phyloP scores from a whole-genome alignment of 1,284 basidiomycete species.

The Gymnopus androsaceus region DNA sequence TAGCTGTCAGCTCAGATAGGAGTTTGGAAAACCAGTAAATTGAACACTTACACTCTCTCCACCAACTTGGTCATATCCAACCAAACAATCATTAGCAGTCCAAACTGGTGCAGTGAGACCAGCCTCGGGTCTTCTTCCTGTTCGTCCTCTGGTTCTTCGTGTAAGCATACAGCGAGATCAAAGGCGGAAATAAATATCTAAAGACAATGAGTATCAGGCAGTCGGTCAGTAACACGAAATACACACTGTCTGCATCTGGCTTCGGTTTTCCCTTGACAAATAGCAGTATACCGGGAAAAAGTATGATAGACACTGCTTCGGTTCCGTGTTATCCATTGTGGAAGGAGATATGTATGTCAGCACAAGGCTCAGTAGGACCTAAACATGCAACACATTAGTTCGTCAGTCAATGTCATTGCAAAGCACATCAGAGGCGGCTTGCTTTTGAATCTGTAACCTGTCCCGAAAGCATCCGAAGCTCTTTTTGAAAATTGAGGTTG shows the following conservation, averaged over 20 bases:
- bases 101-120: constrained; percentile 81
- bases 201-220: too few species aligned
- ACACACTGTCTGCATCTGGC: constrained; percentile 73
- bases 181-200: constrained; percentile 83
- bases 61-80: constrained; percentile 82
- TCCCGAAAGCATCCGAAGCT: constrained; percentile 61
- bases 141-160: constrained; percentile 74
- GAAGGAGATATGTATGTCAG: constrained; percentile 88
- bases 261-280: constrained; percentile 80
- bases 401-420: too few species aligned
- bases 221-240: too few species aligned
- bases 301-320: constrained; percentile 93
- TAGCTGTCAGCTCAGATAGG: too few species aligned
- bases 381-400: constrained; percentile 6
- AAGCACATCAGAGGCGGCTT: constrained; percentile 22
- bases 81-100: constrained; percentile 89
- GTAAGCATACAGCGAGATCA: constrained; percentile 66
- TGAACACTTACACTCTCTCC: too few species aligned
- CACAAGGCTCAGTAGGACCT: constrained; percentile 82
- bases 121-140: constrained; percentile 80
- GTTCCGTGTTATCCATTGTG: constrained; percentile 81
- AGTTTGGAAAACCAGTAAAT: too few species aligned
- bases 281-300: constrained; percentile 96
- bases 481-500: constrained; percentile 24
- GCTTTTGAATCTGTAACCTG: constrained; percentile 79